phyloP scores from a whole-genome alignment of 148 eudicot genomes.

The Camellia japonica region DNA sequence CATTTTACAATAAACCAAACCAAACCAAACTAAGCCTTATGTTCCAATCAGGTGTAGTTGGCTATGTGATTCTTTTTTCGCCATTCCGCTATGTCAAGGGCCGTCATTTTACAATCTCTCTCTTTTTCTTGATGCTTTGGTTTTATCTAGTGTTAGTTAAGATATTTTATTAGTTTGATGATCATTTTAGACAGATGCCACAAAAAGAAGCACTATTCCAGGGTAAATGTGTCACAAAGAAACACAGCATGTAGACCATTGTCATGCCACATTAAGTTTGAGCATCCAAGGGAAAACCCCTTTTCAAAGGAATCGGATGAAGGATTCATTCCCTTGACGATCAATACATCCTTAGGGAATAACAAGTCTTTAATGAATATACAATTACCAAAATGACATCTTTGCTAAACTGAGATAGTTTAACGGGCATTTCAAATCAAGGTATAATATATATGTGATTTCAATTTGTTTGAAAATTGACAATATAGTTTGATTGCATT shows the following conservation, averaged over 20 bases:
- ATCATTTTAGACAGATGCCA: neutral
- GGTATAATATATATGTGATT: neutral
- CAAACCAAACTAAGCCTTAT: too few relatives aligned
- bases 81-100: too few relatives aligned
- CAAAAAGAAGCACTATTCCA: neutral
- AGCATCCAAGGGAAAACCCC: neutral
- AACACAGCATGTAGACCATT: neutral
- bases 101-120: neutral
- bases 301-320: neutral
- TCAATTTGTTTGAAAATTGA: neutral
- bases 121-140: slow-evolving; percentile 9
- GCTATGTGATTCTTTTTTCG: too few relatives aligned
- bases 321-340: neutral
- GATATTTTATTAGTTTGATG: neutral
- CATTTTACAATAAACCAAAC: neutral
- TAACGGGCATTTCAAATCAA: neutral
- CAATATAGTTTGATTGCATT: slow-evolving; percentile 1
- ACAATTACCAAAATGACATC: neutral
- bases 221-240: neutral
- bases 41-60: too few relatives aligned
- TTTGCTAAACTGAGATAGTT: neutral
- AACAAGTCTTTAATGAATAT: neutral
- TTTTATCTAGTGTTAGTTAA: neutral
- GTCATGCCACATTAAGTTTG: neutral
- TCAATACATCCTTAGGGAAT: neutral